Evolutionary conservation across 305 asterid species (phyloP).

Genomic region (Fraxinus platypoda): DNA sequence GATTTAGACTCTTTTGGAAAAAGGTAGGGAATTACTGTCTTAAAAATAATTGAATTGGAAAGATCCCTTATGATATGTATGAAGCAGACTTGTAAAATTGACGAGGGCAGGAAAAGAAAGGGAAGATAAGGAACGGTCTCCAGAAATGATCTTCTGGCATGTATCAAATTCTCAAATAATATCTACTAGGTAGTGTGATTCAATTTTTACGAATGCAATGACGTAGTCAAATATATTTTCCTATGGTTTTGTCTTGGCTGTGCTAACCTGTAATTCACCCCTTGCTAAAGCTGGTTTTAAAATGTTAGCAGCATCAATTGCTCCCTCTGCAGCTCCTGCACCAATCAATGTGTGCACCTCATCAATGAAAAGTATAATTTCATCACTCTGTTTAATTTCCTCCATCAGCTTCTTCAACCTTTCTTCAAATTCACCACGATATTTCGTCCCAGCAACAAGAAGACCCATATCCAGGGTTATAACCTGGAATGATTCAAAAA

Average conservation of each 20-base stretch:
- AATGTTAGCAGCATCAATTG: background rate
- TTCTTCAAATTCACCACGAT: slow-evolving; percentile 18
- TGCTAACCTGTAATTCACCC: background rate
- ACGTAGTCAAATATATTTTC: background rate
- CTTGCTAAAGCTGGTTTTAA: background rate
- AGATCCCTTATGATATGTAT: background rate
- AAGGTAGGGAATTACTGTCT: background rate
- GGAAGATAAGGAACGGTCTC: background rate
- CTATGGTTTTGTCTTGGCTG: background rate
- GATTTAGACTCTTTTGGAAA: background rate
- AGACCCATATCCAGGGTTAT: slow-evolving; percentile 9
- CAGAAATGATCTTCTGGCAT: background rate
- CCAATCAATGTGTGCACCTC: slow-evolving; percentile 7
- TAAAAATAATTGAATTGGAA: background rate
- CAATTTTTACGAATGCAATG: background rate
- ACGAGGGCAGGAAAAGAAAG: background rate
- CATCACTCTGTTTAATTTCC: slow-evolving; percentile 13
- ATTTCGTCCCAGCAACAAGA: background rate
- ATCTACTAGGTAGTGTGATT: background rate
- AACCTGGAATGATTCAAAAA: background rate
- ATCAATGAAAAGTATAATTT: slow-evolving; percentile 1
- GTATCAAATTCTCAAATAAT: background rate
- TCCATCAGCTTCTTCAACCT: slow-evolving; percentile 19
- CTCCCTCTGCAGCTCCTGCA: slow-evolving; percentile 8
- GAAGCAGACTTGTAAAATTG: background rate